These are phyloP conservation scores for Mortierella sp. DNA, from an alignment of 371 early-diverging fungal species.

Conservation along the genomic window DNA sequence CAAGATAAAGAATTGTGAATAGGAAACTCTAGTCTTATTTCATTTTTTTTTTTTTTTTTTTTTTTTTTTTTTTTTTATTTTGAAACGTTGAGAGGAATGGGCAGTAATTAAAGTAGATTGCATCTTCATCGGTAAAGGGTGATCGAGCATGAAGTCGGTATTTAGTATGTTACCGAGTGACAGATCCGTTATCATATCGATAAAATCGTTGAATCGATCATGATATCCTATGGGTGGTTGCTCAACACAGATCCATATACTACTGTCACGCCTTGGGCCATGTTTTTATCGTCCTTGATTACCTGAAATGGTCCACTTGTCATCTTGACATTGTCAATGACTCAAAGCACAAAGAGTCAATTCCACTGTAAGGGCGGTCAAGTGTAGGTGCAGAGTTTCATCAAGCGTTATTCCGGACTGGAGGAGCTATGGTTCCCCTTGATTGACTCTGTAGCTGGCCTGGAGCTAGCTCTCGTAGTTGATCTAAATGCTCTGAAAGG, in stretches of 20 bases:
- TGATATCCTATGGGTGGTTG: neutral
- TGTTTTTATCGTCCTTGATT: neutral
- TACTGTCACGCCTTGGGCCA: neutral
- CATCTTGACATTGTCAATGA: neutral
- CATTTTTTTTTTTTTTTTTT: neutral
- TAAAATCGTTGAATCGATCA: neutral
- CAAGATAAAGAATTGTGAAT: conserved; percentile 3
- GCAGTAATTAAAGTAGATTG: too few relatives aligned
- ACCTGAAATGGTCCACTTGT: neutral
- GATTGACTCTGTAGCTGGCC: too few relatives aligned
- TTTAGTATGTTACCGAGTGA: neutral
- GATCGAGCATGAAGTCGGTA: neutral
- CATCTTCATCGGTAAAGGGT: too few relatives aligned
- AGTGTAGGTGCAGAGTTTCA: too few relatives aligned
- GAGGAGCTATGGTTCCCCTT: too few relatives aligned
- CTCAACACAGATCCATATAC: neutral
- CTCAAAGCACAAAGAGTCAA: neutral
- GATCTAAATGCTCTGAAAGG: too few relatives aligned
- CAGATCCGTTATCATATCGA: neutral
- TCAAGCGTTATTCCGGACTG: too few relatives aligned
- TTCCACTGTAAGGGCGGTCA: neutral
- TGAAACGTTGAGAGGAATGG: neutral
- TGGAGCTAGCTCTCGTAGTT: too few relatives aligned
- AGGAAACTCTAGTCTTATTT: neutral
- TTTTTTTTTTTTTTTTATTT: neutral